Base-by-base conservation (phyloP, 2,329 filamentous ascomycete species). In the Verticillium nonalfalfae region DNA sequence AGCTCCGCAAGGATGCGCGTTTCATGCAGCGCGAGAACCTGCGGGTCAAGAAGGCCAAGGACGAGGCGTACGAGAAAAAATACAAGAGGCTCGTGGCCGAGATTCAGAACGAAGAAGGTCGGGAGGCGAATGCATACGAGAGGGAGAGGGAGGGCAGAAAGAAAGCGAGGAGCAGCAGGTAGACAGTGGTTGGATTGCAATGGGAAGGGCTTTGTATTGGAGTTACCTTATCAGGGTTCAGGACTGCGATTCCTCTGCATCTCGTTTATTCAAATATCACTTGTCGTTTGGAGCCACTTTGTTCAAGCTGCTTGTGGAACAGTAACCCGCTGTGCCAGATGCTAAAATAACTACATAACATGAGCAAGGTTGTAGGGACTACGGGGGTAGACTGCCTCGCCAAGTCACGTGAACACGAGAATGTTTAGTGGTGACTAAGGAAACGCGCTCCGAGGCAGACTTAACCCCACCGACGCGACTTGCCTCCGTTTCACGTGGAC, bases 61-160 rank as follows among this genome's bases (percentile, higher is more conserved):
- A 98, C 80, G 86, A 85, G 62, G 93, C 91, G 66, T 98, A 99
- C 81, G 94, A 98, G 81, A 91, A 90, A 82, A 98, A 98, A 84
- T 96, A 94, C 81, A 91, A 90, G 82, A 86, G 90, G 66, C 81
- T 99, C 63, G 87, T 98, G 68, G 91, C 93, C 10, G 93, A 97
- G 83, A 97, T 99, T 69, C 94, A 99, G 78, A 91, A 90, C 67
- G 90, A 97, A 78, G 95, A 97, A 75, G 94, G 94, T 1, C 81
- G 83, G 62, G 93, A 95, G 75, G 83, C 86, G 54, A 98, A 98
- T 76, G 85, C 84, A 57, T 98, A 98, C 82, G 93, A 96, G 77
- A 84, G 89, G 69, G 92, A 96, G 81, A 95, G 88, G 82, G 83
- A 85, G 73, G 81, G 82, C 73, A 84, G 93, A 75, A 92, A 91